Percentiles rank a stretch among this genome's conserved stretches.
Conservation (phyloP, 2,329 filamentous ascomycete species). For the Curvularia spicifera region DNA sequence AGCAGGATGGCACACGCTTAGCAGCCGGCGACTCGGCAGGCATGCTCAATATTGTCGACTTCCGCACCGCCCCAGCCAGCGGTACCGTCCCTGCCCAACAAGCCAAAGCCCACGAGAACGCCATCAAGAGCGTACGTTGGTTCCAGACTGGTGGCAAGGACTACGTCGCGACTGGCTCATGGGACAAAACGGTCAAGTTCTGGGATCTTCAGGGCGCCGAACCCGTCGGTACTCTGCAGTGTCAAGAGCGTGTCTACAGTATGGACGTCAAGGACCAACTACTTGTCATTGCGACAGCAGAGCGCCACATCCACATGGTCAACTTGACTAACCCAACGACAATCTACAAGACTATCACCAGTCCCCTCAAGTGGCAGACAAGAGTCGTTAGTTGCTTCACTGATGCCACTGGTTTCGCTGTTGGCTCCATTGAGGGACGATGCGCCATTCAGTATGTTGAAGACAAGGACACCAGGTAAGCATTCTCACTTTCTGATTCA, state of each 20-base stretch:
- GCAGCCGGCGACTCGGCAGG: slow-evolving; percentile 91
- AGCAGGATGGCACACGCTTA: slow-evolving; percentile 86
- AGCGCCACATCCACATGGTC: slow-evolving; percentile 94
- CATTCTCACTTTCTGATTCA: neutral
- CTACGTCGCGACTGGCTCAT: slow-evolving; percentile 90
- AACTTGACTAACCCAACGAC: slow-evolving; percentile 86
- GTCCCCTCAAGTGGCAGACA: slow-evolving; percentile 98
- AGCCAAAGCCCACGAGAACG: slow-evolving; percentile 78
- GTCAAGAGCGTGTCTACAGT: slow-evolving; percentile 82
- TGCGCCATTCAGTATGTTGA: slow-evolving; percentile 99
- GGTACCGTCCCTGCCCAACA: slow-evolving; percentile 52
- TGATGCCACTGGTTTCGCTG: slow-evolving; percentile 88
- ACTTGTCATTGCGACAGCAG: slow-evolving; percentile 89
- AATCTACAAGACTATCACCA: slow-evolving; percentile 96
- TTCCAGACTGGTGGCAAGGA: slow-evolving; percentile 67
- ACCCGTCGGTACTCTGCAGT: slow-evolving; percentile 69
- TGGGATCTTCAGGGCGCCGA: slow-evolving; percentile 74
- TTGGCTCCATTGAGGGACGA: slow-evolving; percentile 94
- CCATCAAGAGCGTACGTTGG: slow-evolving; percentile 77
- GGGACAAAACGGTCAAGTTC: slow-evolving; percentile 91
- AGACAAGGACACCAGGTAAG: slow-evolving; percentile 79
- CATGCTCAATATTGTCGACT: slow-evolving; percentile 84
- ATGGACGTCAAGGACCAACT: slow-evolving; percentile 91
- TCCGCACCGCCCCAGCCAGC: slow-evolving; percentile 57
- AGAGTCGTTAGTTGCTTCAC: slow-evolving; percentile 93